phyloP scores from a whole-genome alignment of 495 filamentous ascomycete species.

The Daldinia decipiens region DNA sequence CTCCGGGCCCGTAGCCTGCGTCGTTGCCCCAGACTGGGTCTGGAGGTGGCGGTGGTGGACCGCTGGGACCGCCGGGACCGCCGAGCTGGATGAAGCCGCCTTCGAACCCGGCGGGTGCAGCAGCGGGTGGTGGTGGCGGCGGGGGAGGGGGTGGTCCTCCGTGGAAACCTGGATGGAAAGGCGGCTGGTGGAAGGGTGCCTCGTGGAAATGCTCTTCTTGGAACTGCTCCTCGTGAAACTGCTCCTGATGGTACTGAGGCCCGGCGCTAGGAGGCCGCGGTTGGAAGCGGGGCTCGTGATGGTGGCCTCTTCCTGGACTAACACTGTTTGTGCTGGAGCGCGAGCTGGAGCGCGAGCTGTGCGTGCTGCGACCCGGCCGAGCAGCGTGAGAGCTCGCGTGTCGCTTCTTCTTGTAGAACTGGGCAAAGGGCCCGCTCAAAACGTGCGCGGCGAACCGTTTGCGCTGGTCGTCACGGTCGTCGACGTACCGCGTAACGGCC shows the following conservation, averaged over 20 bases:
- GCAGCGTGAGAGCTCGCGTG: conserved; percentile 24
- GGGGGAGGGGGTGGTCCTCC: conserved; percentile 34
- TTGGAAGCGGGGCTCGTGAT: conserved; percentile 24
- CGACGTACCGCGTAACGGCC: conserved; percentile 45
- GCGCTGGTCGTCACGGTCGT: conserved; percentile 41
- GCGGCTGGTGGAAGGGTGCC: not conserved
- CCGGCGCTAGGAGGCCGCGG: conserved; percentile 11
- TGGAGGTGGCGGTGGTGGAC: conserved; percentile 24
- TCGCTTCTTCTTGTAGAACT: conserved; percentile 40
- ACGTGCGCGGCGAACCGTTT: conserved; percentile 42
- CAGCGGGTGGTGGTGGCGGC: conserved; percentile 17
- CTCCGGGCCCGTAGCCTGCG: conserved; percentile 16
- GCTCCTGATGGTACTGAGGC: conserved; percentile 30
- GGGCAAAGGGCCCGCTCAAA: conserved; percentile 46
- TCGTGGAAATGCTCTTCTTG: conserved; percentile 13
- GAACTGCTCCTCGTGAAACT: conserved; percentile 3
- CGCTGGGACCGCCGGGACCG: conserved; percentile 29
- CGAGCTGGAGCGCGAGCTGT: conserved; percentile 22
- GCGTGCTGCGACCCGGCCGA: conserved; percentile 29
- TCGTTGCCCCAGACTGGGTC: conserved; percentile 25
- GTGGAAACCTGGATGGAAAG: conserved; percentile 20
- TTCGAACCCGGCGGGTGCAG: conserved; percentile 39
- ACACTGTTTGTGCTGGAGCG: conserved; percentile 13
- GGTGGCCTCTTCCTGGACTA: conserved; percentile 12
- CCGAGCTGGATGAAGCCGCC: conserved; percentile 46